Base-by-base conservation (phyloP, 2,329 filamentous ascomycete genomes). In the Penicillium sumatraense region DNA sequence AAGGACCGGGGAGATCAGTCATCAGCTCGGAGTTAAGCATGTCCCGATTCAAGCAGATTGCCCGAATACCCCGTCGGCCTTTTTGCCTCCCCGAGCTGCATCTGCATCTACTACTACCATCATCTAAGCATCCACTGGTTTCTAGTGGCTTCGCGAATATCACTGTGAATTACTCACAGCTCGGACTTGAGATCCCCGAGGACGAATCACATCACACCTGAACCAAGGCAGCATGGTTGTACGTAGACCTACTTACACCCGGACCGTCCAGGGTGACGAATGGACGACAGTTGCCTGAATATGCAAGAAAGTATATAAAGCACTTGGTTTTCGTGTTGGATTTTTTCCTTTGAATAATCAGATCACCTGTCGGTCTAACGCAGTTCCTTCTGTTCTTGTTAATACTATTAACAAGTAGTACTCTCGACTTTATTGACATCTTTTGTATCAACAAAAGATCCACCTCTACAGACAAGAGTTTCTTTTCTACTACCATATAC, bases 171-270 rank as follows among this genome's bases (percentile, higher is more conserved):
- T 44, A 44, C 40, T 44, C 40, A 44, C 23, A 44, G 23, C 23
- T 44, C 40, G 21, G 40, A 27, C 21, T 23, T 26, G 18, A 27
- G 3, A 10, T 26, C 13, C 27, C 42, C 44, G 53, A 46, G 40
- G 48, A 24, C 35, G 52, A 56, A 53, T 57, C 40, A 44, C 14
- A 44, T 27, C 40, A 26, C 26, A 24, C 49, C 35, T 33, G 24
- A 10, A 10, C 40, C 49, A 56, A 63, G 60, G 62, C 60, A 63
- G 51, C 42, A 31, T 46, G 41, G 35, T 58, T 26, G 40, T 61
- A 62, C 54, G 53, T 58, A 58, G 45, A 49, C 56, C 49, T 36
- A 49, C 56, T 47, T 36, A 36, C 33, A 20, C 18, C 14, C 20
- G 31, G 53, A 48, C 35, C 53, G 29, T n/a, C 31, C 10, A 45